phyloP scores from a whole-genome alignment of 441 rosid genomes.

The Populus hybrid region DNA sequence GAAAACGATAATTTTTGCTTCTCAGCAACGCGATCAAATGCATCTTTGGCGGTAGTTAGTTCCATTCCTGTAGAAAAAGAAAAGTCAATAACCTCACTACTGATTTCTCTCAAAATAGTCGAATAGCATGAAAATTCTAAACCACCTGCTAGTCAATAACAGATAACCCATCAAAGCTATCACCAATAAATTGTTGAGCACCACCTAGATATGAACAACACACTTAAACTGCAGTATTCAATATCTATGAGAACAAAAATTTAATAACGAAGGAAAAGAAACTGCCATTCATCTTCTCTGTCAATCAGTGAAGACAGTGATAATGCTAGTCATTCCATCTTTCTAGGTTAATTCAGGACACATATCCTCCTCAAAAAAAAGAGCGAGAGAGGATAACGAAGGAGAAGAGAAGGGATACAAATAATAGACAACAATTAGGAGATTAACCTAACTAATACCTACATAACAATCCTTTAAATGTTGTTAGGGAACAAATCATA shows the following conservation, averaged over 20 bases:
- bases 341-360: background rate
- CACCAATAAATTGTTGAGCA: background rate
- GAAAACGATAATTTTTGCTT: conserved; percentile 51
- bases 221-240: background rate
- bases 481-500: background rate
- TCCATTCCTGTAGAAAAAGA: conserved; percentile 41
- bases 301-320: too few species aligned
- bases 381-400: too few species aligned
- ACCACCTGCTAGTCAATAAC: background rate
- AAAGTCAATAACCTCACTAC: background rate
- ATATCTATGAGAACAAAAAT: background rate
- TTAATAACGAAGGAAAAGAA: background rate
- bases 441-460: background rate
- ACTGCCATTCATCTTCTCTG: background rate
- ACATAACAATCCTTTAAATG: background rate
- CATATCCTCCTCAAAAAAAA: background rate
- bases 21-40: conserved; percentile 50
- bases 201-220: background rate
- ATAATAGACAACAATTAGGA: background rate
- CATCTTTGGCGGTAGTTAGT: conserved; percentile 36
- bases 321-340: background rate
- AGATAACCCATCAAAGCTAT: background rate
- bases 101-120: background rate
- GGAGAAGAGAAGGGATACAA: background rate
- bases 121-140: background rate